Base-by-base conservation (phyloP, 768 basidiomycete genomes). In the Lactifluus hygrophoroides region DNA sequence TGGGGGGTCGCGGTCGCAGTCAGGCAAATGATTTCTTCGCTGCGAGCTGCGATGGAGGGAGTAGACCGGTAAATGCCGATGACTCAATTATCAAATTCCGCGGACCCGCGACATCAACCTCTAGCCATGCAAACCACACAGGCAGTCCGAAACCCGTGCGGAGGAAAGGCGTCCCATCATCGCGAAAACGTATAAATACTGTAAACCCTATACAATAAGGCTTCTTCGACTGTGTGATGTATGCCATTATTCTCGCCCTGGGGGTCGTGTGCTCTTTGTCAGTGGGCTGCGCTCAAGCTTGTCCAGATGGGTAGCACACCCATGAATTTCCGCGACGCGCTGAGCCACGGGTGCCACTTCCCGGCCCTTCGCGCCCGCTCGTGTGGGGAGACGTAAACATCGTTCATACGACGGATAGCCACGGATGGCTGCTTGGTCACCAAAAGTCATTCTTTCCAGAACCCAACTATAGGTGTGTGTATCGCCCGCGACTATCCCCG, bases 311-410 rank as follows among this genome's bases (percentile, higher is more conserved):
- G 4, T 42, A 21, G 1, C 63, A 71, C 48, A 67, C 62, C 16
- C 73, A 76, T 61, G 68, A 55, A 19, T 73, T 76, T 51, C 43
- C 51, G 14, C 61, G 64, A 43, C 74, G 77, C 53, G 72, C 74
- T 51, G 69, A 71, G 51, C 76, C 79, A 0, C 69, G 75, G 46
- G 62, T 71, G 14, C 72, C 72, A 14, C 69, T 84, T 32, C 72
- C 81, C 0, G 76, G 76, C 17, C 91, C 91, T 4, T 78, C 79
- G 55, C 75, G 84, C 19, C 79, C 81, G 23, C 76, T 95, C 14
- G 80, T 81, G 51, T 94, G 92, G 93, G 83, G 86, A n/a, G 90
- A 94, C 66, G 77, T 94, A 67, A 94, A 94, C 67, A 80, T 94
- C 65, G 77, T 94, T 46, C 83, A 86, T 65, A 94, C 90, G 3